Conservation (phyloP, 495 filamentous ascomycete genomes). For the Annulohypoxylon moriforme region DNA sequence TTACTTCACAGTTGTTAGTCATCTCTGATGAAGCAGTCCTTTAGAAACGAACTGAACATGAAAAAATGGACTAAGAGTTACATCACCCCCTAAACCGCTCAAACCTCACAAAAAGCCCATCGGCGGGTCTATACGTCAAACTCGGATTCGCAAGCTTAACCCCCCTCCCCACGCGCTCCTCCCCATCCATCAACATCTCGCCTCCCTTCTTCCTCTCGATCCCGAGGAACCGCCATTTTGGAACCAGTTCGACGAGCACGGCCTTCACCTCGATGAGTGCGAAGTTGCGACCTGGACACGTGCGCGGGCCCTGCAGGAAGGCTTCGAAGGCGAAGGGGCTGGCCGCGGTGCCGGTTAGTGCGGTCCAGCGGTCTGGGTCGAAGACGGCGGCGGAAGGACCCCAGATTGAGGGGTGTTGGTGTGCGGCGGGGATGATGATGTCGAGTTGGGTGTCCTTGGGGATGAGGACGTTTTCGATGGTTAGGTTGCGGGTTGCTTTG, state of each 20-base stretch:
- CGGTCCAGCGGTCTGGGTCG: conserved; percentile 53
- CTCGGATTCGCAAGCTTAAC: conserved; percentile 43
- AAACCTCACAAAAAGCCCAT: conserved; percentile 39
- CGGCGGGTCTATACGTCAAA: conserved; percentile 45
- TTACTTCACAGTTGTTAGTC: background rate
- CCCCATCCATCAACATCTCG: conserved; percentile 32
- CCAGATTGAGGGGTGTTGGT: conserved; percentile 49
- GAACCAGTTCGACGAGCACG: conserved; percentile 44
- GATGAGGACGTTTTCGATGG: conserved; percentile 45
- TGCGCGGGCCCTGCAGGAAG: conserved; percentile 49
- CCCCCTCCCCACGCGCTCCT: conserved; percentile 30
- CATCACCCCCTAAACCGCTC: conserved; percentile 10
- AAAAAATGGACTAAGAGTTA: no score
- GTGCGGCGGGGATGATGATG: conserved; percentile 42
- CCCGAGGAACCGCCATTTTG: conserved; percentile 40
- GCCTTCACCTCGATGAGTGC: conserved; percentile 44
- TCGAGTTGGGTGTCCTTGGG: conserved; percentile 50
- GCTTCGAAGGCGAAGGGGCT: conserved; percentile 46
- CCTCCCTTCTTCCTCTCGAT: conserved; percentile 17
- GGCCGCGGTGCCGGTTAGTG: conserved; percentile 8
- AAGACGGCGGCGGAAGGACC: conserved; percentile 46
- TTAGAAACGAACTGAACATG: no score
- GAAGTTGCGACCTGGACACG: conserved; percentile 46
- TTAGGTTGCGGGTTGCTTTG: conserved; percentile 39
- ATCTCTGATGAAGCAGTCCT: background rate